Base-by-base conservation (phyloP, 805 yeast genomes). In the Saccharomycopsis microspora region DNA sequence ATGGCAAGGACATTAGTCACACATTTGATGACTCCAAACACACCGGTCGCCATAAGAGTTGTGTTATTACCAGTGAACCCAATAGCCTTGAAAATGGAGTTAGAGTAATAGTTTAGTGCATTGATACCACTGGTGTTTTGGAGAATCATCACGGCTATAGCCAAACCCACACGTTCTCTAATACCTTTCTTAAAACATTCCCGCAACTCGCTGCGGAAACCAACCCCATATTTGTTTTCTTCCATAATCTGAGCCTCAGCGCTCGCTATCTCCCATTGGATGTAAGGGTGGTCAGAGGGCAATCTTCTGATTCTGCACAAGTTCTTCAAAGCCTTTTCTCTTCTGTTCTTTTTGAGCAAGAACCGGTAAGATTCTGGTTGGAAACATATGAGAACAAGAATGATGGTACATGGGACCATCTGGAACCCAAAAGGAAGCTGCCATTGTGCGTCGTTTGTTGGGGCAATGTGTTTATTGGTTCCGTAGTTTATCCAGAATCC, bases 291-390 rank as follows among this genome's bases (percentile, higher is more conserved):
- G 43, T 64, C 66, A 6, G 47, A 58, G 3, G 65, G 63, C 7
- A 70, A 54, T 9, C 63, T 58, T 45, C 78, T 63, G 45, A 74
- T 54, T 53, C 60, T 65, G 6, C 65, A 57, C 51, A 74, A 55
- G 37, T 62, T 65, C 32, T 56, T 57, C 1, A 60, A 46, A 4
- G 72, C 71, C 48, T 57, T 49, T 6, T 63, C 67, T 28, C 62
- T 58, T 39, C 59, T 63, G 27, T 68, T 68, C 42, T 56, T 58
- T 29, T 63, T 57, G 7, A 71, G 59, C 37, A 68, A 60, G 64
- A 69, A 71, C 44, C 76, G 59, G 2, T 75, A 76, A 8, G 74
- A 68, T 53, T 72, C 77, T 5, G 68, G 67, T 45, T 71, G 58
- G 44, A 70, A 56, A 39, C 63, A 55, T 4, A 67, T 62, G 5